Evolutionary conservation across 2,329 filamentous ascomycete species (phyloP).

Genomic region (Exophiala mesophila): DNA sequence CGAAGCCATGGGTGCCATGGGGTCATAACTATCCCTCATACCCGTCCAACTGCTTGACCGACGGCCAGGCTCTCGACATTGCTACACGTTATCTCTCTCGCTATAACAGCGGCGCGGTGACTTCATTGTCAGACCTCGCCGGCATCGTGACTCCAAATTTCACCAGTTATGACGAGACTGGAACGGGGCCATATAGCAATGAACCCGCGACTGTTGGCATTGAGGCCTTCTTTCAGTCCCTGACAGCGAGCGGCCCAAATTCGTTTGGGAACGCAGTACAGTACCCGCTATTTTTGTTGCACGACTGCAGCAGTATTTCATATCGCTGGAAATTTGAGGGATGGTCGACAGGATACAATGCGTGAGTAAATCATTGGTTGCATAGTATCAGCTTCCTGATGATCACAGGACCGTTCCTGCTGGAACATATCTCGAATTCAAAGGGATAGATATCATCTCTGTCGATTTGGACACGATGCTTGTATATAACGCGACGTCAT

Average conservation of each 20-base stretch:
- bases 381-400: background rate
- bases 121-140: background rate
- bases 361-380: background rate
- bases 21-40: background rate
- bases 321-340: constrained; percentile 3
- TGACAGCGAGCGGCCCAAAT: background rate
- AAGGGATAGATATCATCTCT: constrained; percentile 1
- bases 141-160: background rate
- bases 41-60: background rate
- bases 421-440: background rate
- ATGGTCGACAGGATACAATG: constrained; percentile 1
- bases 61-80: background rate
- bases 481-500: constrained; percentile 1
- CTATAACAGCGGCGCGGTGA: background rate
- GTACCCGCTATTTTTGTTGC: background rate
- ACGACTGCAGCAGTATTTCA: constrained; percentile 1
- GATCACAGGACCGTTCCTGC: background rate
- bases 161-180: constrained; percentile 6
- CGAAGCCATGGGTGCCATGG: constrained; percentile 1
- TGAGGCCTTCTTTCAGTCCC: background rate
- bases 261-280: background rate
- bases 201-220: background rate
- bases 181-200: constrained; percentile 4
- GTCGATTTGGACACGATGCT: background rate
- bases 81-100: background rate